These are phyloP conservation scores for Fraxinus cuspidata DNA, from an alignment of 257 asterid species.

Conservation along the genomic window DNA sequence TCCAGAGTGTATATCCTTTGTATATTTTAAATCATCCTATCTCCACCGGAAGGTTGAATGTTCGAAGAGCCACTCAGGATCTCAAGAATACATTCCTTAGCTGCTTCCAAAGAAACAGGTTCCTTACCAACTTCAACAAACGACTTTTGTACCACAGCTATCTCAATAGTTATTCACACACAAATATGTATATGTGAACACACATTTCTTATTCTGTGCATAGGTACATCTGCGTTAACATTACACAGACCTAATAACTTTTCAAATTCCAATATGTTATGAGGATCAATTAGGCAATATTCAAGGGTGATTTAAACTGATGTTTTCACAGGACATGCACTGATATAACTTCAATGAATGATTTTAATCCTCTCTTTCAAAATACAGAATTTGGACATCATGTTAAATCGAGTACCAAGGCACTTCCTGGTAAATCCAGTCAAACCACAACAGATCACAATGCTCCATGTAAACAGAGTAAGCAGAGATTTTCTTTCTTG, in stretches of 20 bases:
- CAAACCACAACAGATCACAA: background rate
- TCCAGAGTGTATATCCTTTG: background rate
- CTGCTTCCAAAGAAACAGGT: constrained; percentile 3
- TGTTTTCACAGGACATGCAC: background rate
- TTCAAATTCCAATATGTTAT: background rate
- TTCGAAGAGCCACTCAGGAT: background rate
- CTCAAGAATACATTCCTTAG: background rate
- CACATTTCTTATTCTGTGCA: background rate
- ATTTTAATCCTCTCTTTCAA: background rate
- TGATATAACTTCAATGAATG: background rate
- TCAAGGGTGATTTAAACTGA: background rate
- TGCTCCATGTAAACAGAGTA: background rate
- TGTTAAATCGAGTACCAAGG: background rate
- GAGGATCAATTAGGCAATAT: background rate
- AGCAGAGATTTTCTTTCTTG: constrained; percentile 8
- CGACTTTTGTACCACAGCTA: background rate
- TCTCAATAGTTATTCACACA: background rate
- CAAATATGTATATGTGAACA: background rate
- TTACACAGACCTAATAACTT: background rate
- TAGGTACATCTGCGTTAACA: background rate
- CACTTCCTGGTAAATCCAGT: background rate
- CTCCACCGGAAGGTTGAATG: background rate
- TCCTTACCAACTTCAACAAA: background rate
- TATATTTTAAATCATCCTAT: background rate
- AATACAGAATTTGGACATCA: background rate